Evolutionary conservation across 192 early-diverging fungal genomes (phyloP), one percentile per base, ranked within the genome.

Genomic region (Umbelopsis sp.): DNA sequence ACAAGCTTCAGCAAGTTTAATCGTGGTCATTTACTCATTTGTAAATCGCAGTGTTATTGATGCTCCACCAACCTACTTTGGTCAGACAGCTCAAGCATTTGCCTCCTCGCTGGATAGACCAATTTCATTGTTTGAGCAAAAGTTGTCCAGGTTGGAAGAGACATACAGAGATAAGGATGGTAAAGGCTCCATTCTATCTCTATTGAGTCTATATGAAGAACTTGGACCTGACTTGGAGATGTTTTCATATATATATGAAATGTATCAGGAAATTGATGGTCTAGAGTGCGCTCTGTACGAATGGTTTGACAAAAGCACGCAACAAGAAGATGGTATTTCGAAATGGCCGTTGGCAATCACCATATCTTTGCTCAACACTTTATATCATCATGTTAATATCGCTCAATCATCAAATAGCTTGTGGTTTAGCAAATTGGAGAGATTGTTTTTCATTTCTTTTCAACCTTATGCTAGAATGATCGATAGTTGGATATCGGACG

Each of bases 61-160:
- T 16, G 6, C 13, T 11, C 66, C 33, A 8, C 23, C 72, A 9
- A 30, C 49, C n/a, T 23, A 64, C n/a, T 80, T 78, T 70, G 81
- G 81, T 12, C 75, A 78, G 64, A 82, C 81, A 1, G 64, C 66
- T n/a, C 81, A 82, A 46, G 78, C 81, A 5, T 82, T 82, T 72
- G 65, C 78, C 13, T 23, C 66, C 11, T 55, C 72, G 16, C 44
- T 82, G 8, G 16, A 51, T 10, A 65, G 64, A 11, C 49, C 66
- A 46, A 20, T 82, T 1, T 46, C 53, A 11, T 50, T 72, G 7
- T 80, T 82, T 49, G 73, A 80, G 27, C 30, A 41, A 18, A 47
- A 44, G 58, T 30, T 82, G 1, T 67, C 78, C 16, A 61, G 55
- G 11, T 23, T 80, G 12, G 78, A 82, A 70, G 49, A 44, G 7